These are phyloP conservation scores for Graphilbum fragrans DNA, from an alignment of 2,329 filamentous ascomycete species.

Conservation along the genomic window DNA sequence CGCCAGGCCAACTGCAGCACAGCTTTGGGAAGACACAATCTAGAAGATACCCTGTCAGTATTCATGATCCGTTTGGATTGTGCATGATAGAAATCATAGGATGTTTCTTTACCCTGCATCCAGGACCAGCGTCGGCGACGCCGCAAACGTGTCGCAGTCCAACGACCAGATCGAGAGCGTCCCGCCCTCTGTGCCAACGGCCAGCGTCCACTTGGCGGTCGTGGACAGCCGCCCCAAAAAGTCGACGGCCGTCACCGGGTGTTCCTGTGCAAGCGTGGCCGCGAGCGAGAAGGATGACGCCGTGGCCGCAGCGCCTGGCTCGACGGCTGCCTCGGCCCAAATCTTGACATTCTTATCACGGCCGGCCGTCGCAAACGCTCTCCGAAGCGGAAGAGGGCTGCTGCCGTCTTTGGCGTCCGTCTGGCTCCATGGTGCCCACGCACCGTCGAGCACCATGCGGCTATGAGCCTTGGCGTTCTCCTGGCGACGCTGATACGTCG, in stretches of 20 bases:
- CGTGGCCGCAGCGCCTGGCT: conserved; percentile 12
- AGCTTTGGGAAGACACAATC: conserved; percentile 48
- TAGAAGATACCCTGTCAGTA: conserved; percentile 11
- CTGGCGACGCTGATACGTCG: conserved; percentile 43
- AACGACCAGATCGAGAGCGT: conserved; percentile 30
- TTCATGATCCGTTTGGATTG: background rate
- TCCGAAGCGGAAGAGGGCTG: conserved; percentile 13
- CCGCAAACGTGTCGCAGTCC: conserved; percentile 20
- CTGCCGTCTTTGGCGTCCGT: background rate
- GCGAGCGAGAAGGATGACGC: conserved; percentile 35
- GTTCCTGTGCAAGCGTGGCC: conserved; percentile 38
- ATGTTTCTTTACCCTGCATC: conserved; percentile 23
- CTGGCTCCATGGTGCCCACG: conserved; percentile 55
- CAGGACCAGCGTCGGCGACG: conserved; percentile 22
- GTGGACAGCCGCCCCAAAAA: conserved; percentile 33
- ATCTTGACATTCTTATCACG: conserved; percentile 76
- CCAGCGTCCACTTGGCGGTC: conserved; percentile 25
- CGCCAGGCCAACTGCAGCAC: conserved; percentile 61
- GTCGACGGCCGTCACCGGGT: conserved; percentile 60
- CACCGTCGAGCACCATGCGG: conserved; percentile 81
- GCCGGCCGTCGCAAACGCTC: conserved; percentile 73
- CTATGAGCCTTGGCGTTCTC: conserved; percentile 76
- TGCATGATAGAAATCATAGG: background rate
- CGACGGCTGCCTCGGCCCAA: conserved; percentile 37
- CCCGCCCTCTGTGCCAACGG: conserved; percentile 46